Evolutionary conservation across 2,329 filamentous ascomycete species (phyloP).

Genomic region (Pestalotiopsis sp.): DNA sequence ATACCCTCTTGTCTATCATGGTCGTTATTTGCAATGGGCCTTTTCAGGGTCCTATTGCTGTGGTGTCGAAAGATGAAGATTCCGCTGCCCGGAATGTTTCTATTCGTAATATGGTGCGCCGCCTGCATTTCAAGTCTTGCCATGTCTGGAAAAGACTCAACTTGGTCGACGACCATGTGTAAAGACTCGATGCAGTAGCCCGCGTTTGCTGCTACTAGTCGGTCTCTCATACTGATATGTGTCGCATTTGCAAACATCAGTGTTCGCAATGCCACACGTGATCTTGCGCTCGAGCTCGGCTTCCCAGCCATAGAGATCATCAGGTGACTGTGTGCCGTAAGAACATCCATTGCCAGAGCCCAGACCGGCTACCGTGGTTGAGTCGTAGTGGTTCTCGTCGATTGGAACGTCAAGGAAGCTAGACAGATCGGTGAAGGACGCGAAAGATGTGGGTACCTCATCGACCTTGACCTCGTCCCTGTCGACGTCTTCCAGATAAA

Average conservation of each 20-base stretch:
- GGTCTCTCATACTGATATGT: conserved; percentile 29
- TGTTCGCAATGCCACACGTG: conserved; percentile 23
- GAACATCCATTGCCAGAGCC: conserved; percentile 28
- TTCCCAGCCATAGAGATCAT: conserved; percentile 58
- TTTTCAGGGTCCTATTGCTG: conserved; percentile 18
- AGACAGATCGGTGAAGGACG: conserved; percentile 40
- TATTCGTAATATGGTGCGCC: neutral
- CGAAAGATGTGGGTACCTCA: neutral
- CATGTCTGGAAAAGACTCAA: neutral
- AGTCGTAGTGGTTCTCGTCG: conserved; percentile 29
- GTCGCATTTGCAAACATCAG: conserved; percentile 21
- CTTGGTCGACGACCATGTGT: conserved; percentile 23
- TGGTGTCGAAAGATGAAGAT: conserved; percentile 3
- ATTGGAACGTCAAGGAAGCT: conserved; percentile 38
- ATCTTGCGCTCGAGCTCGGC: conserved; percentile 43
- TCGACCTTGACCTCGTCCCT: conserved; percentile 20
- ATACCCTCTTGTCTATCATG: conserved; percentile 9
- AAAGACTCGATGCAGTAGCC: conserved; percentile 44
- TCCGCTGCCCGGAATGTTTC: neutral
- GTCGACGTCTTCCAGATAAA: conserved; percentile 16
- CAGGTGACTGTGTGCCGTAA: conserved; percentile 27
- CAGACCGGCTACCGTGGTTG: conserved; percentile 25
- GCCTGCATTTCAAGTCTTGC: neutral
- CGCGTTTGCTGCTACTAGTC: conserved; percentile 30
- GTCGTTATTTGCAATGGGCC: conserved; percentile 18